phyloP scores from a whole-genome alignment of 805 yeast genomes.

The Lachancea quebecensis region DNA sequence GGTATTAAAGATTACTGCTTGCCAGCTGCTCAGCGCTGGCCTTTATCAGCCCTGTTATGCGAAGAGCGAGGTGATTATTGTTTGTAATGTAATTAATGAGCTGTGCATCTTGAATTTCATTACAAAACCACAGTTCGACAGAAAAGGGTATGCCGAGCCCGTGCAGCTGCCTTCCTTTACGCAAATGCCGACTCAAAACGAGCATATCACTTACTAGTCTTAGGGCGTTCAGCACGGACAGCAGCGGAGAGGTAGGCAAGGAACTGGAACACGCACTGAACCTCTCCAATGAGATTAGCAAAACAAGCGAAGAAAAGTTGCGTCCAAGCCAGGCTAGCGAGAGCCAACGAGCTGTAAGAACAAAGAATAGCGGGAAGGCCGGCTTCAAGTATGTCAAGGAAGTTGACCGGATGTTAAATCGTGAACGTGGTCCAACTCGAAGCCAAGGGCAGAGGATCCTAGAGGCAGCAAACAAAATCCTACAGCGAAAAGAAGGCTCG shows the following conservation, averaged over 20 bases:
- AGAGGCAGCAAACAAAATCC: not conserved
- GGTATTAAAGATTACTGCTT: too few species aligned
- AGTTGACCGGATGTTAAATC: constrained; percentile 1
- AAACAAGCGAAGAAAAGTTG: not conserved
- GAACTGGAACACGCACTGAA: constrained; percentile 2
- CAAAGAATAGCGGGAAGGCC: not conserved
- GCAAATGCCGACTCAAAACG: not conserved
- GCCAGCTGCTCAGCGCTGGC: too few species aligned
- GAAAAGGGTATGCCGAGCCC: too few species aligned
- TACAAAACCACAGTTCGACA: too few species aligned
- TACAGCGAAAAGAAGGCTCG: not conserved
- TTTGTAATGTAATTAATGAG: too few species aligned
- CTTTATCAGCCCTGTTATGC: too few species aligned
- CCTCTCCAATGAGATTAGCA: constrained; percentile 1
- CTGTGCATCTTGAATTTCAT: too few species aligned
- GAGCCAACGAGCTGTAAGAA: not conserved
- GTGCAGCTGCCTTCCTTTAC: too few species aligned
- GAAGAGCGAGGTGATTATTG: too few species aligned
- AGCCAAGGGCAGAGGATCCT: not conserved
- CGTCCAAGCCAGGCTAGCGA: not conserved
- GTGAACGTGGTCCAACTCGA: not conserved
- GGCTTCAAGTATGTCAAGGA: not conserved
- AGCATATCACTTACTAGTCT: not conserved
- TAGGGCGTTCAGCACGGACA: not conserved
- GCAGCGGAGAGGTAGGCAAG: not conserved